Conservation (phyloP, 345 rosid genomes). For the Sisymbrium altissimum region DNA sequence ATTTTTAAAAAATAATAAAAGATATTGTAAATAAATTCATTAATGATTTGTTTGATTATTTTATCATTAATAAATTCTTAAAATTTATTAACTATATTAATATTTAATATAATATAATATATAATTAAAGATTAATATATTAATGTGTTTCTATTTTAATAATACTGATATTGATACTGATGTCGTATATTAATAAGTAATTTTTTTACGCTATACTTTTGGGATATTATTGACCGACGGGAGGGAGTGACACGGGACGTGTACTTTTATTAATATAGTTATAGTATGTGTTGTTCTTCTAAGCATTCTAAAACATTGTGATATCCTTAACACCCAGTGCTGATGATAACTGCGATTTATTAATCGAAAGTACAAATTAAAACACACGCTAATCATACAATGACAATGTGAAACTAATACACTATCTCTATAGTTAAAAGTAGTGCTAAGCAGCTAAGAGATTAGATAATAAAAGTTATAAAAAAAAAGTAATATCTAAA, state of each 20-base stretch:
- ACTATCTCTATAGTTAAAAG: background rate
- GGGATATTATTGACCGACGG: background rate
- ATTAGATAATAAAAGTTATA: background rate
- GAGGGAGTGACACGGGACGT: too few relatives aligned
- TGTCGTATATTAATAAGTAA: too few relatives aligned
- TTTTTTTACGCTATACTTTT: background rate
- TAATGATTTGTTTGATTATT: too few relatives aligned
- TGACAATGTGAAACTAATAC: constrained; percentile 3
- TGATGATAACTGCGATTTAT: background rate
- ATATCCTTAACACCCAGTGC: background rate
- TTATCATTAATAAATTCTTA: too few relatives aligned
- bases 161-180: too few relatives aligned
- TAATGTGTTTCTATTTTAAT: too few relatives aligned
- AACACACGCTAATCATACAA: constrained; percentile 1
- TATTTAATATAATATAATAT: too few relatives aligned
- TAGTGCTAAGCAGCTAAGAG: constrained; percentile 7
- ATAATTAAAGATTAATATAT: too few relatives aligned
- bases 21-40: too few relatives aligned
- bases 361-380: background rate
- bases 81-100: too few relatives aligned
- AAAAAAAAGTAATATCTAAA: constrained; percentile 25
- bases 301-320: background rate
- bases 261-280: background rate
- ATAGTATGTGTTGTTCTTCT: background rate
- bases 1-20: too few relatives aligned